These are phyloP conservation scores for sweet orange (Citrus sinensis) DNA, from an alignment of 345 rosid species.

Conservation along the genomic window DNA sequence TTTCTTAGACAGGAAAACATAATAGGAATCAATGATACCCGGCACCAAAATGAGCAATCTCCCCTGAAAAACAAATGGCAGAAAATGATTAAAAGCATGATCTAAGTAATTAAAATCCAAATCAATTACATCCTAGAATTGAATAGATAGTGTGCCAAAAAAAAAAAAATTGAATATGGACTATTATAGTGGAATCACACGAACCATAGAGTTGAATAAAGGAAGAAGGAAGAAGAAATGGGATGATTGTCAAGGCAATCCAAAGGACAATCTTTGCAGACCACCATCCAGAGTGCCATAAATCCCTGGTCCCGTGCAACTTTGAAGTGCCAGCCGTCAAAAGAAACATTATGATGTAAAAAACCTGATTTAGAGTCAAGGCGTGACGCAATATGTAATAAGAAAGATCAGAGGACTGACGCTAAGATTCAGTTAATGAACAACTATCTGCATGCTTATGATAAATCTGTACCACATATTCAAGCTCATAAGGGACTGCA, in stretches of 20 bases:
- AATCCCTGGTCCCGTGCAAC: constrained; percentile 55
- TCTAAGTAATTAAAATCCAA: background rate
- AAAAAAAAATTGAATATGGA: background rate
- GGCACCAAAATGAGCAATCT: constrained; percentile 97
- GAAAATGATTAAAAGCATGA: background rate
- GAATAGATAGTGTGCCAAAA: background rate
- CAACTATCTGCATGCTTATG: background rate
- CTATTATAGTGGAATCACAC: constrained; percentile 16
- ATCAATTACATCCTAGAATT: background rate
- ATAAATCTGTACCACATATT: background rate
- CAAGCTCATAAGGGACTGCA: background rate
- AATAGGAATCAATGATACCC: constrained; percentile 55
- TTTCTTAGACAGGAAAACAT: constrained; percentile 11
- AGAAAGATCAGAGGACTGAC: background rate
- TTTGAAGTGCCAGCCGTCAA: constrained; percentile 67
- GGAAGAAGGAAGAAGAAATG: constrained; percentile 72
- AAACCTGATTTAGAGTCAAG: constrained; percentile 49
- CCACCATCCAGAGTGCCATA: constrained; percentile 99
- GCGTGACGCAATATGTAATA: background rate
- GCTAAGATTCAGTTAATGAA: background rate
- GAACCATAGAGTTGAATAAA: constrained; percentile 75
- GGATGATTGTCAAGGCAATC: constrained; percentile 53
- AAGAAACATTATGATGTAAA: constrained; percentile 71
- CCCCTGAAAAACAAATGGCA: constrained; percentile 52
- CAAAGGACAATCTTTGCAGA: constrained; percentile 59